Evolutionary conservation across 257 asterid species (phyloP).

Genomic region (Solanum pimpinellifolium): DNA sequence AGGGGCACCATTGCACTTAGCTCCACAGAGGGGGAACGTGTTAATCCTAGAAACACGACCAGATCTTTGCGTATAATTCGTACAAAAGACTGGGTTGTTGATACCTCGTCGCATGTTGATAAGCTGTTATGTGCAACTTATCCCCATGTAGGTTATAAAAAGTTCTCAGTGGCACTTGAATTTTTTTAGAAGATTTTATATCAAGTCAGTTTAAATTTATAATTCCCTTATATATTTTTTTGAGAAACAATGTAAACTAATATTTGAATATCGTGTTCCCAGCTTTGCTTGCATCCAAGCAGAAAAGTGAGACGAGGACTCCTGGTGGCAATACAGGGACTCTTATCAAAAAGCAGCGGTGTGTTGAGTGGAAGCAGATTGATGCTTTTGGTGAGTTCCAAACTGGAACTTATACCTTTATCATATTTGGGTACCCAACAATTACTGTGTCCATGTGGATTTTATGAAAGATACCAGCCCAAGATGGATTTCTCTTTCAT

Average conservation of each 20-base stretch:
- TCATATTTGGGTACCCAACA: conserved; percentile 2
- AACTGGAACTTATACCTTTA: conserved; percentile 4
- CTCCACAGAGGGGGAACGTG: conserved; percentile 9
- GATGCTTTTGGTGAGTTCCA: conserved; percentile 77
- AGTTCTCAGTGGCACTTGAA: background rate
- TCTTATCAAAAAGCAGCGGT: conserved; percentile 50
- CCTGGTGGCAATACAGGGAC: conserved; percentile 51
- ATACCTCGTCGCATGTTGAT: conserved; percentile 58
- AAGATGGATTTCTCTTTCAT: background rate
- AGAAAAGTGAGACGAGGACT: conserved; percentile 59
- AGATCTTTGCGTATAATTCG: conserved; percentile 62
- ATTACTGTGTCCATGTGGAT: background rate
- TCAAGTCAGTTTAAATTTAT: background rate
- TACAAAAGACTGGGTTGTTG: conserved; percentile 56
- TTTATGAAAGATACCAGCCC: background rate
- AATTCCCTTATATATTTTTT: background rate
- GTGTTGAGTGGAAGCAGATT: conserved; percentile 71
- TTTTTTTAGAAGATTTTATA: background rate
- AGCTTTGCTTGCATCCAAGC: conserved; percentile 84
- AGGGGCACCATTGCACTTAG: conserved; percentile 13
- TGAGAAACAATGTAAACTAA: background rate
- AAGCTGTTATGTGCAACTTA: conserved; percentile 71
- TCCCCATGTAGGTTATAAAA: conserved; percentile 60
- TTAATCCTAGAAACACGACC: conserved; percentile 12
- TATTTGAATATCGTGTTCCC: conserved; percentile 5